Evolutionary conservation across 1,284 basidiomycete species (phyloP).

Genomic region (Cutaneotrichosporon arboriforme): DNA sequence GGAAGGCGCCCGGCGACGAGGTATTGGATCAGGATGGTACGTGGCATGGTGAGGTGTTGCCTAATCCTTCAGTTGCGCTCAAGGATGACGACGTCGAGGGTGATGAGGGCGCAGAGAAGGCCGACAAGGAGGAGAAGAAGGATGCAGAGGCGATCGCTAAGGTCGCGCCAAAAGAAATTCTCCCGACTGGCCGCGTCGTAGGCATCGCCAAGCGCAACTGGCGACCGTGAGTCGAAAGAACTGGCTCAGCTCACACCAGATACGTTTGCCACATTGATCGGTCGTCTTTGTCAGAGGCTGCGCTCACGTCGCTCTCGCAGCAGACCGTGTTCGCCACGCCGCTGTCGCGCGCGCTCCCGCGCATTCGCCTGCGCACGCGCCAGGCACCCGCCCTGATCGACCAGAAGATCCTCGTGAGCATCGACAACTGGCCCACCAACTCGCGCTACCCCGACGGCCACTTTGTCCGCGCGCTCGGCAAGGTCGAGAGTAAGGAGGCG

Average conservation of each 20-base stretch:
- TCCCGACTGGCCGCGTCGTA: slow-evolving; percentile 87
- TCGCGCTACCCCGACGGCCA: slow-evolving; percentile 96
- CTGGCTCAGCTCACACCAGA: slow-evolving; percentile 44
- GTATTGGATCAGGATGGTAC: slow-evolving; percentile 86
- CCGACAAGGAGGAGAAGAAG: slow-evolving; percentile 33
- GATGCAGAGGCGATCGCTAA: slow-evolving; percentile 42
- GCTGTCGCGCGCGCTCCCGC: slow-evolving; percentile 82
- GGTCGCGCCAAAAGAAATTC: slow-evolving; percentile 48
- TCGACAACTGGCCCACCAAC: slow-evolving; percentile 82
- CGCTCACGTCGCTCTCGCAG: slow-evolving; percentile 71
- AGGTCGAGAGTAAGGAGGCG: slow-evolving; percentile 88
- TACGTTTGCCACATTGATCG: slow-evolving; percentile 96
- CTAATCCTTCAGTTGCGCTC: slow-evolving; percentile 64
- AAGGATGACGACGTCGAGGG: slow-evolving; percentile 91
- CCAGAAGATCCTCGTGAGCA: slow-evolving; percentile 93
- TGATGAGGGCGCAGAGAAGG: slow-evolving; percentile 59
- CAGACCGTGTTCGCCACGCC: slow-evolving; percentile 95
- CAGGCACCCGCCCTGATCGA: slow-evolving; percentile 82
- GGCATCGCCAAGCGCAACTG: slow-evolving; percentile 93
- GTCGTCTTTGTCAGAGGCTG: slow-evolving; percentile 73
- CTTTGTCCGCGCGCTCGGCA: slow-evolving; percentile 87
- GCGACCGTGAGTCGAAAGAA: slow-evolving; percentile 62
- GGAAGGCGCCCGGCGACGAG: slow-evolving; percentile 88
- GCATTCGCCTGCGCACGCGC: slow-evolving; percentile 88
- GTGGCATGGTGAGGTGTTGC: no score